Percentiles rank a stretch among this genome's conserved stretches.
phyloP scores from a whole-genome alignment of 805 yeast species.

The Cyberlindnera saturnus region DNA sequence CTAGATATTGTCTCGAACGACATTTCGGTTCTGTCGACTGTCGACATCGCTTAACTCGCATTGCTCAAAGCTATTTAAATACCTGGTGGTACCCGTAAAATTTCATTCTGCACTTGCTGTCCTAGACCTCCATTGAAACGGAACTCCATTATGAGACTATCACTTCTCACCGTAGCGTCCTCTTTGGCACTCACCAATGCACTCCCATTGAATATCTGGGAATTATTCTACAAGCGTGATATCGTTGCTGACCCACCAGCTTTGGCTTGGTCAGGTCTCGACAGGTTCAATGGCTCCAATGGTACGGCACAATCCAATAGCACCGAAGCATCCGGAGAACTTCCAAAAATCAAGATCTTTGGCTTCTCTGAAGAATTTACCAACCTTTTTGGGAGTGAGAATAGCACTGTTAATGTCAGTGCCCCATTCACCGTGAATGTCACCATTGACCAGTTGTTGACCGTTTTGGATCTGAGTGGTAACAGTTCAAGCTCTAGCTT shows the following conservation, averaged over 20 bases:
- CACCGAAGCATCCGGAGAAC: background rate
- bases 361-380: conserved; percentile 14
- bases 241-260: background rate
- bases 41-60: too few relatives aligned
- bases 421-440: background rate
- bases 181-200: background rate
- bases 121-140: background rate
- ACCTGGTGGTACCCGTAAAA: too few relatives aligned
- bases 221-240: conserved; percentile 1
- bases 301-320: background rate
- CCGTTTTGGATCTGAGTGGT: background rate
- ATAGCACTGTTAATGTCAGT: background rate
- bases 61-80: too few relatives aligned
- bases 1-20: too few relatives aligned
- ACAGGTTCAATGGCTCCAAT: conserved; percentile 5
- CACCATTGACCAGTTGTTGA: background rate
- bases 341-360: conserved; percentile 7
- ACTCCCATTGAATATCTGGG: background rate
- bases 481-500: background rate
- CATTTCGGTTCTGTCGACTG: too few relatives aligned
- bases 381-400: conserved; percentile 5
- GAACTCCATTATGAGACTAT: background rate
- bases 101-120: too few relatives aligned
- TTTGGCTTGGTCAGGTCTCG: background rate
- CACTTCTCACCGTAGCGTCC: background rate